Evolutionary conservation across 176 grass and related monocot genomes (phyloP), one percentile per base, ranked within the genome.

Genomic region (Echinochloa phyllopogon): DNA sequence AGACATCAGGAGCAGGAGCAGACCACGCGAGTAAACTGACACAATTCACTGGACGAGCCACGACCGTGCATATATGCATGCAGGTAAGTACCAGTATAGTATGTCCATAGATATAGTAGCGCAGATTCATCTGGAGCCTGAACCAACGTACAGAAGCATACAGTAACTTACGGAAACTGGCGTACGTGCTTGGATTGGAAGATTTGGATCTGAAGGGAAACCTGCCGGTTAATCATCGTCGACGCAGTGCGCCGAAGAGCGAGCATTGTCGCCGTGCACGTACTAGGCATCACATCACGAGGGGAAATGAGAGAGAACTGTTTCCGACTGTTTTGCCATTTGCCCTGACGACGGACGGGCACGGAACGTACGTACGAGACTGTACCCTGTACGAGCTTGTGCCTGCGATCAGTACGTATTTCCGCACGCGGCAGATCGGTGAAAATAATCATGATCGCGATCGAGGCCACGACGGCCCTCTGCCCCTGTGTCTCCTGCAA

Each of bases 121-220:
- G n/a, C 17, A 29, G 57, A 66, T 47, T 4, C 47, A 21, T 3
- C 8, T 55, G 47, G 23, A 41, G 62, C 33, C 4, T 65, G 27
- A 39, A 52, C 62, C 27, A 50, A 65, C 60, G 60, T 38, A 39
- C 25, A 17, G 29, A 33, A 33, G 66, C 20, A 7, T 20, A 18
- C 16, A 33, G 10, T 61, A 39, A 69, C 39, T 2, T 36, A 48
- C 47, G 74, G 50, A 78, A 78, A n/a, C n/a, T n/a, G n/a, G 65
- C 48, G 75, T 50, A 65, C 23, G 20, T 15, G 17, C 18, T 3
- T 45, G 36, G 61, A 14, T 57, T 66, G 64, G 36, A 1, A 43
- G 65, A 78, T 64, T 39, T 21, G 44, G 69, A 81, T 87, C 85
- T 38, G 53, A 74, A 74, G 65, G 14, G 18, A 68, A 74, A 33